A percentile compares a stretch with the other conserved stretches of the same genome.
Evolutionary conservation across 2,329 filamentous ascomycete species (phyloP).

Genomic region (Colletotrichum salicis): DNA sequence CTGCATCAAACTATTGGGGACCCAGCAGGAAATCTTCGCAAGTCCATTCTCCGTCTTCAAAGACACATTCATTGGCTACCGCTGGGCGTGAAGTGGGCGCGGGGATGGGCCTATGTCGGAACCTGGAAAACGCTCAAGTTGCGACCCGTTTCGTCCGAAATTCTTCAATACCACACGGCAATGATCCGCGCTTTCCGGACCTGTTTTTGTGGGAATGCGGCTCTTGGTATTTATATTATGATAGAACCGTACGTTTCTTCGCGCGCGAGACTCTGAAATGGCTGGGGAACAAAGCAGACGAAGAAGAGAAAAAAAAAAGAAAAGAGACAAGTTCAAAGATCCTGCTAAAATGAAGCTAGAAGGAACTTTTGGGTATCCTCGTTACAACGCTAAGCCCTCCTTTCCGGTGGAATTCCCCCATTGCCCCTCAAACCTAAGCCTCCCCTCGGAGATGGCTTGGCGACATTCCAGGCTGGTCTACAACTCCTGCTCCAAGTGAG

Average conservation of each 20-base stretch:
- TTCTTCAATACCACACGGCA: constrained; percentile 7
- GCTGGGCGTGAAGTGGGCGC: not conserved
- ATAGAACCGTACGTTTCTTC: not conserved
- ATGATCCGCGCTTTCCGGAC: not conserved
- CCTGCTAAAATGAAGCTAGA: not conserved
- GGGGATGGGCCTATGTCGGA: not conserved
- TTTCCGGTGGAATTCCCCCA: not conserved
- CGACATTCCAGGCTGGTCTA: not conserved
- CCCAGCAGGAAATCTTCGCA: not conserved
- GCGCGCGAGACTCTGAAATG: too few relatives aligned
- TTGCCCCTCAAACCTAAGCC: constrained; percentile 1
- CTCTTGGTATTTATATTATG: constrained; percentile 7
- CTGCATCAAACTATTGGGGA: not conserved
- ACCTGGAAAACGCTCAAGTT: not conserved
- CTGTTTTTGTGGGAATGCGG: too few relatives aligned
- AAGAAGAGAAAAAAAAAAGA: not conserved
- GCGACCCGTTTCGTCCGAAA: not conserved
- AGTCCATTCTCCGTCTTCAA: not conserved
- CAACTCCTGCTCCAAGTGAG: not conserved
- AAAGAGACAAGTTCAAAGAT: not conserved
- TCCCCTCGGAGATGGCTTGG: not conserved
- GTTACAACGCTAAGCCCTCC: constrained; percentile 28
- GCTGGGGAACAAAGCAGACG: not conserved
- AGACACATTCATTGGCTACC: too few relatives aligned
- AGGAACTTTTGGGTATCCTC: constrained; percentile 30